phyloP scores from a whole-genome alignment of 352 stramenopile species.

The Phytophthora brassicae region DNA sequence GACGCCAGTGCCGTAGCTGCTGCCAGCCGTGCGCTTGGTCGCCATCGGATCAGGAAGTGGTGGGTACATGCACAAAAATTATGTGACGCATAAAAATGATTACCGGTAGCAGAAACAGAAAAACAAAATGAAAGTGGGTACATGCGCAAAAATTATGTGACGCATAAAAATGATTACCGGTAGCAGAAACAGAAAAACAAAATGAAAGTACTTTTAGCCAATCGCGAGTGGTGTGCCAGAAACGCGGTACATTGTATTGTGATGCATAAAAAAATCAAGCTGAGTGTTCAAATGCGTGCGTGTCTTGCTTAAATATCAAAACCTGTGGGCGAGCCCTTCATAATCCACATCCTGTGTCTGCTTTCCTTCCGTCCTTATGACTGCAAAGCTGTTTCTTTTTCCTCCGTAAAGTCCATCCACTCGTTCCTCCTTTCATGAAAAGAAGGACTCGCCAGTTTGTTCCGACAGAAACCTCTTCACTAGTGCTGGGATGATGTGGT shows the following conservation, averaged over 20 bases:
- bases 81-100: too few species aligned
- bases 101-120: too few species aligned
- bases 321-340: too few species aligned
- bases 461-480: conserved; percentile 51
- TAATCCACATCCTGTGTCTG: not conserved
- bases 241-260: not conserved
- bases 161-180: too few species aligned
- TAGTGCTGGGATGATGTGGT: conserved; percentile 48
- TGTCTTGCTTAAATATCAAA: conserved; percentile 19
- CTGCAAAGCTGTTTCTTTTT: not conserved
- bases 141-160: too few species aligned
- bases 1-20: conserved; percentile 24
- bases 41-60: conserved; percentile 15
- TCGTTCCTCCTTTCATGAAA: conserved; percentile 24
- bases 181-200: too few species aligned
- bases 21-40: conserved; percentile 20
- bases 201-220: not conserved
- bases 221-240: not conserved
- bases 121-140: too few species aligned
- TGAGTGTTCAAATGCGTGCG: not conserved
- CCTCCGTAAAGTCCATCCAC: not conserved
- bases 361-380: not conserved
- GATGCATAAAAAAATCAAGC: not conserved
- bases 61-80: too few species aligned
- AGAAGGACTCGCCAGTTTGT: conserved; percentile 51